Evolutionary conservation across 1,284 basidiomycete species (phyloP), one percentile per base, ranked within the genome.

Genomic region (Sanguinoderma infundibulare): DNA sequence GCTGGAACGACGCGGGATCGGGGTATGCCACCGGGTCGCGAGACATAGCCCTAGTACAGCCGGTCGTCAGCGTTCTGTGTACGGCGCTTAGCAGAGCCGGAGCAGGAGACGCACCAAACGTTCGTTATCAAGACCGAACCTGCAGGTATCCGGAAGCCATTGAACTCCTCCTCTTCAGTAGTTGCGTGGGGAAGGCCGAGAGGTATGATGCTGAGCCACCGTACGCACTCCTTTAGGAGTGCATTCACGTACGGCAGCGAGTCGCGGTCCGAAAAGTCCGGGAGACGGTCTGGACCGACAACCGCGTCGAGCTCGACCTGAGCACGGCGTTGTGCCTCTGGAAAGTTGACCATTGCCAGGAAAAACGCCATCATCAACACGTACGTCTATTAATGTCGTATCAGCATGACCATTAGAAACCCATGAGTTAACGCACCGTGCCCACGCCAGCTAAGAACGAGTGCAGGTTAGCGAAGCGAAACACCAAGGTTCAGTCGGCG

Each of bases 231-330:
- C 55, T 74, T 72, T 17, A 75, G 62, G 17, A 74, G 34, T 3
- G 72, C 73, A 14, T 67, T 59, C 12, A 75, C 61, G 59, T 75
- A 77, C 1, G 74, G 72, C 24, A 77, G 59, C 12, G 56, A 47
- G 9, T 61, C 60, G 8, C 68, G 44, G 57, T 78, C 77, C 1
- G 55, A 60, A 30, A 75, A 71, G 5, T 64, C 66, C 0, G 77
- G 77, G 20, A 77, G 55, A 24, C 73, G 61, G 14, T 70, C 61
- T 3, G 55, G 38, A 17, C 74, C 73, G 22, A 75, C 61, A 24
- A 75, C 69, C 2, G 52, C 44, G 61, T 76, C 74, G 17, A 77
- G 56, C 50, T 77, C 74, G 17, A 56, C 65, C 51, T 74, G 74
- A 2, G 74, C 75, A 10, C 60, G 64, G 9, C 55, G 55, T 55